Conservation (phyloP, 2,329 filamentous ascomycete genomes). For the Pseudocercospora pini-densiflorae region DNA sequence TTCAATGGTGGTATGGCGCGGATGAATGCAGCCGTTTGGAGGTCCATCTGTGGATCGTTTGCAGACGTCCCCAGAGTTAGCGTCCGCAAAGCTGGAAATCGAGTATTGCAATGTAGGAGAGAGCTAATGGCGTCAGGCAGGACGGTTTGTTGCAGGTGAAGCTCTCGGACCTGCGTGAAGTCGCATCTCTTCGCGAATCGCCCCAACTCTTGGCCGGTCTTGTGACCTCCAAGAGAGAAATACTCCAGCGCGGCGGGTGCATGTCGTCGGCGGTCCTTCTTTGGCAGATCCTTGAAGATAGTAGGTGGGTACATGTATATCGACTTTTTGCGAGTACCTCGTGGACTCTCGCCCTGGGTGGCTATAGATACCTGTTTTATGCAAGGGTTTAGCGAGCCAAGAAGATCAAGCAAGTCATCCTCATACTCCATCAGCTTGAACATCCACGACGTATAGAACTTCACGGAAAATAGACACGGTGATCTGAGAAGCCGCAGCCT, state of each 20-base stretch:
- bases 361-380: neutral
- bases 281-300: neutral
- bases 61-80: neutral
- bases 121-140: neutral
- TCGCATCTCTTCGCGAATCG: neutral
- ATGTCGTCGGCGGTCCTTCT: neutral
- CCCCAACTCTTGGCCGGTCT: neutral
- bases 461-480: neutral
- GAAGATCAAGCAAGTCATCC: neutral
- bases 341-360: neutral
- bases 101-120: neutral
- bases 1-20: neutral
- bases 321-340: neutral
- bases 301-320: neutral
- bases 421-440: neutral
- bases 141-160: neutral
- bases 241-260: neutral
- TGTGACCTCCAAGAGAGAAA: neutral
- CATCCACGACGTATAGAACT: neutral
- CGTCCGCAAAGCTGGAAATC: neutral
- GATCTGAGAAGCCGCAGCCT: neutral
- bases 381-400: neutral
- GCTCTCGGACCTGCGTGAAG: neutral
- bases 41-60: neutral
- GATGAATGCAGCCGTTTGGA: neutral